Percentiles rank a stretch among this genome's conserved stretches.
phyloP scores from a whole-genome alignment of 257 asterid species.

The Przewalskia tangutica region DNA sequence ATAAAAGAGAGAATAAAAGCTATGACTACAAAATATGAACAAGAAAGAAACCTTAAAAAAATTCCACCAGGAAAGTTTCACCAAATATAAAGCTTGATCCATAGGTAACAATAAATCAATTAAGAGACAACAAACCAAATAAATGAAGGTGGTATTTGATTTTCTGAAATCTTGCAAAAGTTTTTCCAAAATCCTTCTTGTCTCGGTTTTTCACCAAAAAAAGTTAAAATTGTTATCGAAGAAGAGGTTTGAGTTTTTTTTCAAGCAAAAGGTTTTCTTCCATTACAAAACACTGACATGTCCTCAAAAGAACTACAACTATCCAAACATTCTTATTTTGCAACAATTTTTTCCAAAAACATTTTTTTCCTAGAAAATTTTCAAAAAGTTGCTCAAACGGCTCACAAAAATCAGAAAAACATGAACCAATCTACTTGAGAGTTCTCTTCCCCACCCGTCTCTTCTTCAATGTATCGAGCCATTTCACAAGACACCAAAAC shows the following conservation, averaged over 20 bases:
- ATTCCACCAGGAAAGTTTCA: background rate
- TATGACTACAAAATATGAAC: background rate
- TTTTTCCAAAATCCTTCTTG: background rate
- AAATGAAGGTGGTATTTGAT: background rate
- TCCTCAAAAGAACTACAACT: background rate
- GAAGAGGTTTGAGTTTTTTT: background rate
- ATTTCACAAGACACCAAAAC: background rate
- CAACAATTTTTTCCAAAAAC: background rate
- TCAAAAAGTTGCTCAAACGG: background rate
- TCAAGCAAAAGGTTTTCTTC: background rate
- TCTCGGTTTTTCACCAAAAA: background rate
- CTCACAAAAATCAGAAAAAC: background rate
- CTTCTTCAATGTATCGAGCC: background rate
- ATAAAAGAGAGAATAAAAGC: background rate
- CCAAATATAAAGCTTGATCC: background rate
- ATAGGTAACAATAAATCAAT: background rate
- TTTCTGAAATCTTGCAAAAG: background rate
- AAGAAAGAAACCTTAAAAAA: background rate
- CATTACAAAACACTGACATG: background rate
- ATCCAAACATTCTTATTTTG: background rate
- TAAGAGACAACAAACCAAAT: background rate
- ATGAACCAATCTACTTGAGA: background rate
- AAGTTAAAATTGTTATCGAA: background rate
- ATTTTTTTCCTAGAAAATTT: background rate
- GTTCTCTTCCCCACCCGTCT: background rate